These are phyloP conservation scores for Guyanaporus albipodus DNA, from an alignment of 768 basidiomycete species.

Conservation along the genomic window DNA sequence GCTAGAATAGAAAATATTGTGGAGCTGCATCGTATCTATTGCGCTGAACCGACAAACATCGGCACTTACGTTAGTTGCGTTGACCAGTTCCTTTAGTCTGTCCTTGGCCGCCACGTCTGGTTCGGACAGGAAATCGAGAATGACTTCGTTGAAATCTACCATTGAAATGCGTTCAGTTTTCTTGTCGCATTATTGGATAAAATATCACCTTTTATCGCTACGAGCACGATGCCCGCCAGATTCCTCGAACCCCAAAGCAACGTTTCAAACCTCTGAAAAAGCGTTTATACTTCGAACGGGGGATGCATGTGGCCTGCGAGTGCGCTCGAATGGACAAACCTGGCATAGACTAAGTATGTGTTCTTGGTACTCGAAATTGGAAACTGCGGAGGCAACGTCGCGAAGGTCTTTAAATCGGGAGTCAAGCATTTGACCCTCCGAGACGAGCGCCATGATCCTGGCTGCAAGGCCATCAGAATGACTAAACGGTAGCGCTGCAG, in stretches of 20 bases:
- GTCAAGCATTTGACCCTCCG: slow-evolving; percentile 11
- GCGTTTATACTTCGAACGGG: neutral
- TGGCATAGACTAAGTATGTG: slow-evolving; percentile 5
- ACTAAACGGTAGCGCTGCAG: slow-evolving; percentile 9
- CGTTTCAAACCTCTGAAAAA: slow-evolving; percentile 11
- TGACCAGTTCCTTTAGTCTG: slow-evolving; percentile 13
- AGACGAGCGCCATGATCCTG: slow-evolving; percentile 10
- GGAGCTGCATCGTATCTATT: neutral
- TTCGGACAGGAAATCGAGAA: slow-evolving; percentile 19
- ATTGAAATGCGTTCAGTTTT: no score
- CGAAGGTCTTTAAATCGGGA: slow-evolving; percentile 13
- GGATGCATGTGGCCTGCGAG: no score
- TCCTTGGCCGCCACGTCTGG: slow-evolving; percentile 4
- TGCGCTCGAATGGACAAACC: neutral
- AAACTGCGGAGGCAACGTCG: slow-evolving; percentile 1
- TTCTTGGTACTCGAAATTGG: slow-evolving; percentile 9
- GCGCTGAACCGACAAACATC: no score
- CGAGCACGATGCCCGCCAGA: slow-evolving; percentile 10
- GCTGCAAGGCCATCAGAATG: slow-evolving; percentile 3
- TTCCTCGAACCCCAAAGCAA: slow-evolving; percentile 19
- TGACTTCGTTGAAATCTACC: slow-evolving; percentile 19
- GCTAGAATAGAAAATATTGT: slow-evolving; percentile 1
- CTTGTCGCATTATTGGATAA: neutral
- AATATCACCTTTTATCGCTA: slow-evolving; percentile 14
- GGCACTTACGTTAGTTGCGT: slow-evolving; percentile 7